Conservation (phyloP, 306 rosid genomes). For the Alnus rubra region DNA sequence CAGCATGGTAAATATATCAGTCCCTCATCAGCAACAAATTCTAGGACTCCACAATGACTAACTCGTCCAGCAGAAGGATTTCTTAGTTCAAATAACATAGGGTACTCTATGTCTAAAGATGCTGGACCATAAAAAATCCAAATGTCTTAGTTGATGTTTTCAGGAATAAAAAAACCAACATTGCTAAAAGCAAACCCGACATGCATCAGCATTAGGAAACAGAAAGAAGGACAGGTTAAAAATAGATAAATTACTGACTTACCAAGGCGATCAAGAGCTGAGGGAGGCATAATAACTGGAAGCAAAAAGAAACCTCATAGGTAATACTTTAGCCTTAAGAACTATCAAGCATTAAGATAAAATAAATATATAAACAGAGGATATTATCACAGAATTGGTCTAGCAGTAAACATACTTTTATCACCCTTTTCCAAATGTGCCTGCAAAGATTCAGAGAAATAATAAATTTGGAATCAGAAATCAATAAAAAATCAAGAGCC, state of each 20-base stretch:
- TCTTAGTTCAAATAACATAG: slow-evolving; percentile 59
- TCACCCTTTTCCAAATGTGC: slow-evolving; percentile 51
- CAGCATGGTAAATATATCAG: slow-evolving; percentile 43
- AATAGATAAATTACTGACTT: slow-evolving; percentile 15
- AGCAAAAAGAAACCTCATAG: slow-evolving; percentile 19
- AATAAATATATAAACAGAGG: background rate
- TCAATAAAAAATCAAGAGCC: slow-evolving; percentile 6
- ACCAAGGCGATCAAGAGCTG: slow-evolving; percentile 54
- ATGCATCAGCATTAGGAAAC: background rate
- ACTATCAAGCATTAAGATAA: slow-evolving; percentile 1
- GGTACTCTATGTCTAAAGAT: slow-evolving; percentile 40
- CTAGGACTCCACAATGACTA: slow-evolving; percentile 59
- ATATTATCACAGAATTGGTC: background rate
- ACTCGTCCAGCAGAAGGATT: slow-evolving; percentile 31
- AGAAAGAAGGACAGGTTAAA: background rate
- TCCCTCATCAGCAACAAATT: slow-evolving; percentile 58
- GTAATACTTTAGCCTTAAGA: slow-evolving; percentile 5
- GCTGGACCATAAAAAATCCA: slow-evolving; percentile 36
- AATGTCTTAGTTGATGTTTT: background rate
- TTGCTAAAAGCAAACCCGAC: slow-evolving; percentile 1
- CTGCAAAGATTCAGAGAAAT: slow-evolving; percentile 35
- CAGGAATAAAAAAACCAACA: background rate
- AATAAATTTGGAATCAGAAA: slow-evolving; percentile 9
- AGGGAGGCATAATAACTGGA: slow-evolving; percentile 65
- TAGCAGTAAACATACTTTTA: slow-evolving; percentile 45